Conservation (phyloP, 2,329 filamentous ascomycete genomes). For the Beauveria australis region DNA sequence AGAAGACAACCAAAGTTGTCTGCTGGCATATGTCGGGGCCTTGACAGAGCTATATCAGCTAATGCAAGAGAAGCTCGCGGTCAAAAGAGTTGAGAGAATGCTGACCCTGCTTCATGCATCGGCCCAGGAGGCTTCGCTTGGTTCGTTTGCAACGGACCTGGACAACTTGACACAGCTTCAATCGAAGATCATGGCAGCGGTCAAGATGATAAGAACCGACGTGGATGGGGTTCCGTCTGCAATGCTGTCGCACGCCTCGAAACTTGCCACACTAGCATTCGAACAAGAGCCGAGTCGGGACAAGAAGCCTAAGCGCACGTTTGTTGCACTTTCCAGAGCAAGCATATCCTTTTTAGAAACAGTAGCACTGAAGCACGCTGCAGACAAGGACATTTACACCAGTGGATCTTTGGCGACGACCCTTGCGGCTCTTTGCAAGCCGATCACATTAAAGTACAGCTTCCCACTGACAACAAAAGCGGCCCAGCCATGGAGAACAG, state of each 20-base stretch:
- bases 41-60: constrained; percentile 73
- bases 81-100: constrained; percentile 57
- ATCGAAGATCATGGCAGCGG: constrained; percentile 55
- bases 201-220: constrained; percentile 61
- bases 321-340: constrained; percentile 79
- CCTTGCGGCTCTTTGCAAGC: constrained; percentile 57
- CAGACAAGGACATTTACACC: constrained; percentile 59
- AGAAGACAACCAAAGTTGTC: constrained; percentile 67
- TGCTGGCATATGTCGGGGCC: constrained; percentile 75
- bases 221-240: constrained; percentile 55
- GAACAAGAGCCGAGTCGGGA: constrained; percentile 27
- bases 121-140: constrained; percentile 60
- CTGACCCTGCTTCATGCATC: constrained; percentile 63
- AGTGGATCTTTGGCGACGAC: constrained; percentile 58
- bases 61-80: constrained; percentile 54
- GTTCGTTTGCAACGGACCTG: constrained; percentile 61
- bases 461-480: constrained; percentile 66
- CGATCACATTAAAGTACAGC: constrained; percentile 72
- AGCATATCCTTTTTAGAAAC: constrained; percentile 63
- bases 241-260: constrained; percentile 61
- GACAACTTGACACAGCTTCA: constrained; percentile 69
- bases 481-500: constrained; percentile 68
- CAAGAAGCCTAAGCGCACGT: constrained; percentile 57
- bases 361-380: constrained; percentile 50
- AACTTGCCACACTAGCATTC: constrained; percentile 66